These are phyloP conservation scores for Orbilia blumenaviensis DNA, from an alignment of 2,329 filamentous ascomycete genomes.

Conservation along the genomic window DNA sequence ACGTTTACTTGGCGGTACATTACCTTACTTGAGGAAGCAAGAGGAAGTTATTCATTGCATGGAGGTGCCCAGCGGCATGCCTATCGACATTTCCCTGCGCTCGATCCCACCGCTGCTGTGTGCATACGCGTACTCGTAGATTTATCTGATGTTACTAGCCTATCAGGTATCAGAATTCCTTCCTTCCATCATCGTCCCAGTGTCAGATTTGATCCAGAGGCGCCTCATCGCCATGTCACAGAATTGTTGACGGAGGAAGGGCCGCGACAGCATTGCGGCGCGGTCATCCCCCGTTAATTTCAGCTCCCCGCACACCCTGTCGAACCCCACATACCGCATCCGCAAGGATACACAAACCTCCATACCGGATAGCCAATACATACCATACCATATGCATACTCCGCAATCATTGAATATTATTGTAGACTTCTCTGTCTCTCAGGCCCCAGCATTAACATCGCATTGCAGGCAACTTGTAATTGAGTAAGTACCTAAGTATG, in stretches of 20 bases:
- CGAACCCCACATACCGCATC: slow-evolving; percentile 18
- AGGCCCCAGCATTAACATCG: too few species aligned
- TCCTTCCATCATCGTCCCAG: neutral
- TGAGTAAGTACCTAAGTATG: too few species aligned
- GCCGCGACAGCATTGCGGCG: slow-evolving; percentile 53
- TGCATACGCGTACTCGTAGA: slow-evolving; percentile 35
- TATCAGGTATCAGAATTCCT: slow-evolving; percentile 1
- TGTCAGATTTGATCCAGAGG: slow-evolving; percentile 11
- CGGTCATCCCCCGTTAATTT: slow-evolving; percentile 43
- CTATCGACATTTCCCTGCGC: neutral
- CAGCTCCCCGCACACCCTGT: slow-evolving; percentile 30
- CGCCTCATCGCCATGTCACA: slow-evolving; percentile 15
- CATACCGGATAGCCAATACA: too few species aligned
- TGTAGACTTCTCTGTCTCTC: too few species aligned
- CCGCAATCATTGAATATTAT: too few species aligned
- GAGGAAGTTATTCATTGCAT: too few species aligned
- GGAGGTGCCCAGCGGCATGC: too few species aligned
- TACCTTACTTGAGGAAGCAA: too few species aligned
- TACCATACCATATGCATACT: too few species aligned
- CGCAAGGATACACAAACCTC: neutral
- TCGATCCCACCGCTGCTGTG: neutral
- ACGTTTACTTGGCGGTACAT: too few species aligned
- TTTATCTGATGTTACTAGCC: slow-evolving; percentile 15
- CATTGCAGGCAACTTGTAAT: too few species aligned
- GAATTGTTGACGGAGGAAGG: slow-evolving; percentile 7